Conservation (phyloP, 345 rosid genomes). For the Eucalyptus regnans region DNA sequence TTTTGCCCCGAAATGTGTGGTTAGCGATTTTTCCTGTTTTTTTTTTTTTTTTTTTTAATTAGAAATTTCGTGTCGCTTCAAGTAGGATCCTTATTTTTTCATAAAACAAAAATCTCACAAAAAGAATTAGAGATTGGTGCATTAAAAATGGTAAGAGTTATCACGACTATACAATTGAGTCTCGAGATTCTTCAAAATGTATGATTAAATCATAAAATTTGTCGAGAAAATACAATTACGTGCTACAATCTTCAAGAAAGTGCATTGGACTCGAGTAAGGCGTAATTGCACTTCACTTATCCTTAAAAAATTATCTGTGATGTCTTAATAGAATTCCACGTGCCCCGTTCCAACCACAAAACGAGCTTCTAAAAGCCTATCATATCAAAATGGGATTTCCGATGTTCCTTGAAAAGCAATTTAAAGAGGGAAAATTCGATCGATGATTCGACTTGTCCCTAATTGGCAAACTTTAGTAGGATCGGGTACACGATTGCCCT, state of each 20-base stretch:
- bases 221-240: accelerated
- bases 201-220: too few species aligned
- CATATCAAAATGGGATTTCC: accelerated
- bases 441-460: accelerated
- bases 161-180: too few species aligned
- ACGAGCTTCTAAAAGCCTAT: not conserved
- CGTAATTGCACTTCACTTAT: too few species aligned
- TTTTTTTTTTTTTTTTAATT: too few species aligned
- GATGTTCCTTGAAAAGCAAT: accelerated
- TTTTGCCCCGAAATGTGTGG: not conserved
- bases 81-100: not conserved
- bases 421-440: not conserved
- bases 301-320: not conserved
- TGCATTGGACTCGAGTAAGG: accelerated
- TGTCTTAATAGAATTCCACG: not conserved
- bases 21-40: not conserved
- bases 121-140: not conserved
- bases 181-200: too few species aligned
- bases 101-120: not conserved
- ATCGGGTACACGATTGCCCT: not conserved
- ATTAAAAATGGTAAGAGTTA: too few species aligned
- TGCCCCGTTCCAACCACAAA: not conserved
- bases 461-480: not conserved
- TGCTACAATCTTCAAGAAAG: too few species aligned
- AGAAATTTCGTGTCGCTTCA: not conserved